These are phyloP conservation scores for Exophiala alcalophila DNA, from an alignment of 2,329 filamentous ascomycete species.

Conservation along the genomic window DNA sequence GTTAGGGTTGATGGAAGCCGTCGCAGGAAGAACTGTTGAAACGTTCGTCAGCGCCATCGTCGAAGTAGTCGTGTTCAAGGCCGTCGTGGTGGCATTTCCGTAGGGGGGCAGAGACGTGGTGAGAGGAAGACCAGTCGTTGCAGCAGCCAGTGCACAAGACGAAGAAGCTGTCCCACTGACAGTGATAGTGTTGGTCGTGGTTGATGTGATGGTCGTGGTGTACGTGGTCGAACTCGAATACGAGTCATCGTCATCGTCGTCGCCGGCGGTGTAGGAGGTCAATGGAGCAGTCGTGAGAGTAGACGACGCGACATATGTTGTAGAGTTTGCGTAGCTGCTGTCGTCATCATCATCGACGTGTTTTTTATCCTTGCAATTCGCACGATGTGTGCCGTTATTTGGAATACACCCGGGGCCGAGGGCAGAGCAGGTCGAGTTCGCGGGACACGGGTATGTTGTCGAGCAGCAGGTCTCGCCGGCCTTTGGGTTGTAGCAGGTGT, in stretches of 20 bases:
- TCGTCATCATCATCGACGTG: slow-evolving; percentile 2
- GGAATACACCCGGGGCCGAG: slow-evolving; percentile 12
- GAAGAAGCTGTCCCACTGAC: slow-evolving; percentile 13
- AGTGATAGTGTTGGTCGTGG: slow-evolving; percentile 21
- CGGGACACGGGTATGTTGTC: slow-evolving; percentile 23
- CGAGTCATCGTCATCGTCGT: not conserved
- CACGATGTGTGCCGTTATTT: slow-evolving; percentile 4
- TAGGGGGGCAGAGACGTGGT: slow-evolving; percentile 18
- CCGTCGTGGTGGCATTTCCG: slow-evolving; percentile 21
- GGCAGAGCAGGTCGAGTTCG: slow-evolving; percentile 13
- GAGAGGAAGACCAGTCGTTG: slow-evolving; percentile 20
- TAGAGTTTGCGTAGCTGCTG: slow-evolving; percentile 1
- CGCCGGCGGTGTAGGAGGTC: not conserved
- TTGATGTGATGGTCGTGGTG: slow-evolving; percentile 23
- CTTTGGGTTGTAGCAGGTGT: slow-evolving; percentile 28
- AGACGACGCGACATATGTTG: not conserved
- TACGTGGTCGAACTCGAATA: slow-evolving; percentile 4
- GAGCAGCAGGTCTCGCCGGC: slow-evolving; percentile 29
- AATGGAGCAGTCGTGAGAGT: not conserved
- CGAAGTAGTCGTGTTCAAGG: slow-evolving; percentile 25
- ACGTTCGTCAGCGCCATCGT: slow-evolving; percentile 21
- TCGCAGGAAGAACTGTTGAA: slow-evolving; percentile 8
- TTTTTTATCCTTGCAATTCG: slow-evolving; percentile 1
- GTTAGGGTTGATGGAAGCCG: slow-evolving; percentile 11
- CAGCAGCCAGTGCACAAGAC: slow-evolving; percentile 11